phyloP scores from a whole-genome alignment of 2,329 filamentous ascomycete species.

The Aureobasidium sp. region DNA sequence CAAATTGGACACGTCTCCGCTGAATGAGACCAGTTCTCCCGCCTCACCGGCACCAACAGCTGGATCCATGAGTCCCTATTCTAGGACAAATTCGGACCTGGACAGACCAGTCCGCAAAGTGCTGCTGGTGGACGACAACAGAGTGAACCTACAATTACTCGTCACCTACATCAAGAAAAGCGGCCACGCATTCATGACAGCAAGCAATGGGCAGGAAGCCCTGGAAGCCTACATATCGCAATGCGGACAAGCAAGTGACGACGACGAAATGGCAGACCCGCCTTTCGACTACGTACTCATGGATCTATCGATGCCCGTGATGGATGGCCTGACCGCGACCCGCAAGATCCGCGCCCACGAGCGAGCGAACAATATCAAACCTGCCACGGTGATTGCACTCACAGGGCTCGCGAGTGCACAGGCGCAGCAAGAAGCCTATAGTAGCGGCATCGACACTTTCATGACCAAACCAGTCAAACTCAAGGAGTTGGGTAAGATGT shows the following conservation, averaged over 20 bases:
- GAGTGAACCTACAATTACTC: constrained; percentile 17
- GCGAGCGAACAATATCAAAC: constrained; percentile 11
- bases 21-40: neutral
- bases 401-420: constrained; percentile 23
- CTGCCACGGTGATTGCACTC: constrained; percentile 19
- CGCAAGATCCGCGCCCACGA: constrained; percentile 15
- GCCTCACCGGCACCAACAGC: neutral
- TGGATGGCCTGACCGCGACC: constrained; percentile 10
- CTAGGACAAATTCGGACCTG: neutral
- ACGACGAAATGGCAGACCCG: neutral
- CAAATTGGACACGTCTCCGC: neutral
- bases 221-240: constrained; percentile 29
- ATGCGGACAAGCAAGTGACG: neutral
- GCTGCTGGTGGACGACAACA: constrained; percentile 20
- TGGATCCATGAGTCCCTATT: neutral
- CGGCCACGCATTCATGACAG: constrained; percentile 20
- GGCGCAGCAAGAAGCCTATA: constrained; percentile 21
- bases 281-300: constrained; percentile 37
- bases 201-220: constrained; percentile 37
- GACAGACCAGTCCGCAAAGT: neutral
- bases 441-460: constrained; percentile 22
- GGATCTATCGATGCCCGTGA: constrained; percentile 22
- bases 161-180: constrained; percentile 14
- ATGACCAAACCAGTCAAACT: constrained; percentile 23
- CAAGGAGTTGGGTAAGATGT: constrained; percentile 8